Base-by-base conservation (phyloP, 345 rosid genomes). In the Cardamine chenopodiifolia region DNA sequence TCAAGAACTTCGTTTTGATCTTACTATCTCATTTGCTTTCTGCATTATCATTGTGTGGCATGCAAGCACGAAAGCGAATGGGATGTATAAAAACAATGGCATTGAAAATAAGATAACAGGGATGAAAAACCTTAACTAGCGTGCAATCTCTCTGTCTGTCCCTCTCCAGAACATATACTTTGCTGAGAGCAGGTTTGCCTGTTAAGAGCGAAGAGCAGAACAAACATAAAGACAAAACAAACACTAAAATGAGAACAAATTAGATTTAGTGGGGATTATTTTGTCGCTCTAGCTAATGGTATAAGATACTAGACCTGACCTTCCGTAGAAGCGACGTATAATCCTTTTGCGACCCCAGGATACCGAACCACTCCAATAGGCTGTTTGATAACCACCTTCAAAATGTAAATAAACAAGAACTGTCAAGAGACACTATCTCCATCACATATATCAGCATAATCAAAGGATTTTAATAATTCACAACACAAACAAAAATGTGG, bases 281-380 rank as follows among this genome's bases (percentile, higher is more conserved):
- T 8, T 45, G 56, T n/a, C n/a, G n/a, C n/a, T n/a, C n/a, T n/a
- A n/a, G n/a, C 66, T 71, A 62, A 55, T 18, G 37, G 57, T 26
- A 12, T 47, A 71, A 71, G 22, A 12, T 53, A 57, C n/a, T 31
- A 29, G 53, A 62, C 47, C 37, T 17, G 45, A 92, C 97, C 97
- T 82, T 95, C 80, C 8, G 81, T 72, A 40, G 90, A 88, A 75
- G 98, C 95, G 77, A 89, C 96, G 73, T 85, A 87, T 34, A 91
- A 84, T 74, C 97, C 97, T 80, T 86, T 85, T 48, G 96, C 96
- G 50, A 94, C 95, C 18, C 95, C 91, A 31, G 93, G 91, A 80
- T 89, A 94, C 69, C 50, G 75, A 62, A 80, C 81, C 48, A 77
- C 66, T 82, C 97, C 98, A 48, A 91, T 88, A 56, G 97, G 95